These are phyloP conservation scores for Chalciporus chontae DNA, from an alignment of 768 basidiomycete genomes.

Conservation along the genomic window DNA sequence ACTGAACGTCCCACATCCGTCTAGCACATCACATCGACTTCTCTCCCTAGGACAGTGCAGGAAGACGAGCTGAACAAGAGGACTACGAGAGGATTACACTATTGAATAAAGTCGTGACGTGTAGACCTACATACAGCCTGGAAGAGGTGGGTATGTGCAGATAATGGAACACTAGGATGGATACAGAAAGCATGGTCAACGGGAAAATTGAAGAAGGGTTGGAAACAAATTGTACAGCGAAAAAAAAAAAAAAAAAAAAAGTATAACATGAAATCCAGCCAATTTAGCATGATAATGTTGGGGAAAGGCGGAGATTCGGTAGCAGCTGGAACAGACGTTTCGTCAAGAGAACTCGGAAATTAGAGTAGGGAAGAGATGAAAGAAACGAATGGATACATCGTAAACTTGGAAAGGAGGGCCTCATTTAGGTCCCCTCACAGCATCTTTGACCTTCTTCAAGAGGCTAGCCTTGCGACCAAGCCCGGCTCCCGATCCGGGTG, in stretches of 20 bases:
- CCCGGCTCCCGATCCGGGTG: slow-evolving; percentile 37
- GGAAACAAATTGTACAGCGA: not conserved
- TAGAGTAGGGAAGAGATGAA: slow-evolving; percentile 4
- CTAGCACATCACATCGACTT: not conserved
- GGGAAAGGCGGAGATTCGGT: not conserved
- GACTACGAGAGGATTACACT: slow-evolving; percentile 26
- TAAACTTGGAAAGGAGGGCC: slow-evolving; percentile 1
- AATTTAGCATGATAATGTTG: not conserved
- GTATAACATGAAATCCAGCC: slow-evolving; percentile 4
- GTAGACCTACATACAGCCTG: slow-evolving; percentile 35
- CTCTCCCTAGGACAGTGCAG: not conserved
- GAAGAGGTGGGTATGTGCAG: slow-evolving; percentile 32
- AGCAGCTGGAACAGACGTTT: slow-evolving; percentile 1
- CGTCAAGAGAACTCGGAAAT: slow-evolving; percentile 7
- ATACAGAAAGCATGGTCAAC: slow-evolving; percentile 30
- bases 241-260: no score
- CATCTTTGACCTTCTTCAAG: slow-evolving; percentile 76
- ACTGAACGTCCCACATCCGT: not conserved
- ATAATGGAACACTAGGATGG: slow-evolving; percentile 27
- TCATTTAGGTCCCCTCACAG: slow-evolving; percentile 55
- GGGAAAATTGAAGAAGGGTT: not conserved
- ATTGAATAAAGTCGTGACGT: slow-evolving; percentile 27
- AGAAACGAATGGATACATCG: slow-evolving; percentile 2
- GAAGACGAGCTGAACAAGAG: not conserved
- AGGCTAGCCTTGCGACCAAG: slow-evolving; percentile 75